phyloP scores from a whole-genome alignment of 1,284 basidiomycete genomes.

The Rugosomyces carneus region DNA sequence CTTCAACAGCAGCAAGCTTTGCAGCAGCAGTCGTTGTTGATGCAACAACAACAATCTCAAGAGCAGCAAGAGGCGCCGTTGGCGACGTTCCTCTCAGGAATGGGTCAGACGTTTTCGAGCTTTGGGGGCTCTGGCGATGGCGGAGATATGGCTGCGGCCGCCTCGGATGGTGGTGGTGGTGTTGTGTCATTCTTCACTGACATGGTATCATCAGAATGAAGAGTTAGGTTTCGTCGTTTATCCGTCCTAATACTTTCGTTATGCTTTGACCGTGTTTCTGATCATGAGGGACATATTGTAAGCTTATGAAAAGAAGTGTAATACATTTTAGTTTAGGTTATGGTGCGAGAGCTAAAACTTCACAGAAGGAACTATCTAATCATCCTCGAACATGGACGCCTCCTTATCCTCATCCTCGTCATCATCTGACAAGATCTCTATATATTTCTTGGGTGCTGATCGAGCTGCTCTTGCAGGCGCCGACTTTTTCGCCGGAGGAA shows the following conservation, averaged over 20 bases:
- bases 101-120: not conserved
- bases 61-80: constrained; percentile 1
- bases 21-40: constrained; percentile 2
- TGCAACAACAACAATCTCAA: constrained; percentile 1
- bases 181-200: constrained; percentile 1
- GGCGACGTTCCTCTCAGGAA: not conserved
- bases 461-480: constrained; percentile 31
- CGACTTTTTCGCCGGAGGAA: constrained; percentile 23
- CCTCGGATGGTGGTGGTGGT: not conserved
- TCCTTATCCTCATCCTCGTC: constrained; percentile 34
- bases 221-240: no score
- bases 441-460: constrained; percentile 41
- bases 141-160: not conserved
- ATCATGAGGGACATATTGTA: no score
- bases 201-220: not conserved
- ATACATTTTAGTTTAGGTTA: not conserved
- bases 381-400: constrained; percentile 32
- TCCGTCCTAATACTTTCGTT: no score
- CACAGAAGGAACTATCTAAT: not conserved
- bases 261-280: no score
- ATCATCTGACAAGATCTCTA: constrained; percentile 45
- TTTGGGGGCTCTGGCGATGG: not conserved
- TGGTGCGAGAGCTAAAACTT: not conserved
- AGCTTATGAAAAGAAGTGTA: no score
- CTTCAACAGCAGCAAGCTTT: constrained; percentile 1